Evolutionary conservation across 306 rosid species (phyloP).

Genomic region (Cucurbita pepo): DNA sequence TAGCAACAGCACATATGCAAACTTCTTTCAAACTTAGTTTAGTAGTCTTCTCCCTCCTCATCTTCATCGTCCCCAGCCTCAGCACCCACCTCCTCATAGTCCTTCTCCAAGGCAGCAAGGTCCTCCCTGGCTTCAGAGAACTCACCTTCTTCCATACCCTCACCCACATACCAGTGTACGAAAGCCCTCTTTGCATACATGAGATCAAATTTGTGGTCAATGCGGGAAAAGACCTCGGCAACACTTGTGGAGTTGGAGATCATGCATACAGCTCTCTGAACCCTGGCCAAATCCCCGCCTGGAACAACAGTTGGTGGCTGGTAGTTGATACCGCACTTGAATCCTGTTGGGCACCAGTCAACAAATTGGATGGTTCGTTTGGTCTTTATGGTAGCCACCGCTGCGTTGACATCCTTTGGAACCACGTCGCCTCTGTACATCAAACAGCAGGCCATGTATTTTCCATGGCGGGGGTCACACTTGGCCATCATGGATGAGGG

Average conservation of each 20-base stretch:
- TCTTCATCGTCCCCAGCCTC: conserved; percentile 75
- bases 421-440: background rate
- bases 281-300: background rate
- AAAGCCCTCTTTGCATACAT: conserved; percentile 95
- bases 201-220: conserved; percentile 73
- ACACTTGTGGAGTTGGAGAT: conserved; percentile 83
- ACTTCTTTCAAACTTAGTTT: background rate
- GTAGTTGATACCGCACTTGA: background rate
- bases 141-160: conserved; percentile 86
- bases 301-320: background rate
- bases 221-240: conserved; percentile 77
- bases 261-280: conserved; percentile 91
- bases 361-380: background rate
- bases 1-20: background rate
- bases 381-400: background rate
- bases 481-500: background rate
- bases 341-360: background rate
- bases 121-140: conserved; percentile 94
- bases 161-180: conserved; percentile 91
- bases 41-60: conserved; percentile 60
- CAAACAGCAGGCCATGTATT: background rate
- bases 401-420: background rate
- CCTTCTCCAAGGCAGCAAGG: conserved; percentile 89
- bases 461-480: background rate
- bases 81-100: conserved; percentile 76